Percentiles rank a stretch among this genome's conserved stretches.
phyloP scores from a whole-genome alignment of 495 filamentous ascomycete species.

The Letharia lupina region DNA sequence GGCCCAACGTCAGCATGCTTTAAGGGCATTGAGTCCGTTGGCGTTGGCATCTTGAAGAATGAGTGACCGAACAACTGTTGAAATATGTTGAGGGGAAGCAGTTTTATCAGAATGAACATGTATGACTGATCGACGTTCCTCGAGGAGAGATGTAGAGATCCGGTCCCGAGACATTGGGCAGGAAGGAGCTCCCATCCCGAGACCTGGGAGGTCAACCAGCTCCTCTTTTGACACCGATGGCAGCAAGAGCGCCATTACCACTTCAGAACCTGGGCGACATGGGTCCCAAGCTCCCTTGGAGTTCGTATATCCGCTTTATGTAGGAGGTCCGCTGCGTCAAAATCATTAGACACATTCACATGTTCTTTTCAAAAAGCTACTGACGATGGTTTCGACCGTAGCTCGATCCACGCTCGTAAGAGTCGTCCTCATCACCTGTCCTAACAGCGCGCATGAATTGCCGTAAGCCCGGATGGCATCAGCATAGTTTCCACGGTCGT shows the following conservation, averaged over 20 bases:
- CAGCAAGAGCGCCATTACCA: too few species aligned
- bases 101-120: not conserved
- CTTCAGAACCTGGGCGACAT: constrained; percentile 5
- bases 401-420: not conserved
- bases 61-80: not conserved
- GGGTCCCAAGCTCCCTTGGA: constrained; percentile 7
- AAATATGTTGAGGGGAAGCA: too few species aligned
- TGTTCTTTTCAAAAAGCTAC: not conserved
- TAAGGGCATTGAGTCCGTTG: not conserved
- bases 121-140: not conserved
- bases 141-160: too few species aligned
- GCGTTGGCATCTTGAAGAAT: not conserved
- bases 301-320: constrained; percentile 13
- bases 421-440: constrained; percentile 13
- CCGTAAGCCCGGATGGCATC: constrained; percentile 13
- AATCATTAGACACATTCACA: not conserved
- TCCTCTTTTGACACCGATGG: too few species aligned
- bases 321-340: constrained; percentile 7
- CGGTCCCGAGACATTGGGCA: too few species aligned
- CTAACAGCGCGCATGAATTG: constrained; percentile 8
- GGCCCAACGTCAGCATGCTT: not conserved
- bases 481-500: constrained; percentile 1
- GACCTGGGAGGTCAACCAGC: too few species aligned
- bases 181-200: too few species aligned
- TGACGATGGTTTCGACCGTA: constrained; percentile 14